Base-by-base conservation (phyloP, 2,329 filamentous ascomycete species). In the Apiospora phragmitis region DNA sequence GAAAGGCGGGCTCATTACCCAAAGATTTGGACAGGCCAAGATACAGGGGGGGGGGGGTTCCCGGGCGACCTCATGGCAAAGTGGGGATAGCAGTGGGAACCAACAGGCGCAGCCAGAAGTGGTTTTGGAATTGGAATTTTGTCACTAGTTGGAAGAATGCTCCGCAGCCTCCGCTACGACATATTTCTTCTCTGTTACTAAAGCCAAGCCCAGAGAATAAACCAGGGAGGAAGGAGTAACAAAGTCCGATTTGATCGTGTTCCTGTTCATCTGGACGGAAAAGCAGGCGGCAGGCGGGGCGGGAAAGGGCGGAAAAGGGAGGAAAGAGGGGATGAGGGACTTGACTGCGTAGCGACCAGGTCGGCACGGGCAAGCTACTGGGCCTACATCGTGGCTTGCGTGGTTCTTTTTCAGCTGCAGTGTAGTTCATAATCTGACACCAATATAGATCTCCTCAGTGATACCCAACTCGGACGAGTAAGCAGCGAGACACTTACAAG, bases 11-110 rank as follows among this genome's bases (percentile, higher is more conserved):
- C 55, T 62, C 55, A 62, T 62, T 62, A 62, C 55, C 55, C 55
- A 62, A 62, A 62, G 32, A 62, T 62, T 62, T 62, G 55, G 55
- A 59, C 55, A 62, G 55, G 55, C 38, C 29, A 32, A 62, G 55
- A 38, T 12, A 62, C 29, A 38, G 55, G 38, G 55, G 51, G 55
- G 38, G 55, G 51, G 55, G 7, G 21, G 21, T 38, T 62, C 18
- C 29, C 32, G 55, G 55, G 18, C 55, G 21, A 38, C 55, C 55
- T 35, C 32, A 59, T 59, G 51, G 51, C 51, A 59, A 59, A 59
- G 29, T 59, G 51, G 35, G 51, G 51, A 18, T 59, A 59, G 51
- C 8, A 35, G 51, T 47, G 43, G 43, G 43, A 21, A 47, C 43
- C 43, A 47, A n/a, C 43, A n/a, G 43, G 43, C 43, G 21, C 43